Evolutionary conservation across 495 filamentous ascomycete genomes (phyloP).

Genomic region (Thermothielavioides terrestris): DNA sequence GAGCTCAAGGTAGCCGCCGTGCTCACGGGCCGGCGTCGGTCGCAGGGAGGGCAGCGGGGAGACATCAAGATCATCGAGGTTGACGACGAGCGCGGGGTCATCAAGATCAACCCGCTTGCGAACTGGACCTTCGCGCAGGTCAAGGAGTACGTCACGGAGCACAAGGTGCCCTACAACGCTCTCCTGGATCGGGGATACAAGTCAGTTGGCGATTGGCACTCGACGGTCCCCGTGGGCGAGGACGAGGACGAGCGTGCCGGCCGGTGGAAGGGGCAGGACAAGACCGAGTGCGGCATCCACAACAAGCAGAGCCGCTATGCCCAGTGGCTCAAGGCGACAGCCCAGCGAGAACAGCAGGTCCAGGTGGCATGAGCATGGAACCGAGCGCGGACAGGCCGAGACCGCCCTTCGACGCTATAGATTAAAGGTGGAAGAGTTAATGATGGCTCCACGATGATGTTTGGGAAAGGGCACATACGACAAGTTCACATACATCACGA

Average conservation of each 20-base stretch:
- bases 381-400: too few species aligned
- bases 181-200: constrained; percentile 91
- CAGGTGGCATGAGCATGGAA: neutral
- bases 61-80: constrained; percentile 83
- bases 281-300: constrained; percentile 98
- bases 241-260: constrained; percentile 96
- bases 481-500: constrained; percentile 1
- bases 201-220: constrained; percentile 96
- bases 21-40: constrained; percentile 85
- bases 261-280: constrained; percentile 87
- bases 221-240: constrained; percentile 78
- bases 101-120: constrained; percentile 98
- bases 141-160: constrained; percentile 69
- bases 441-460: constrained; percentile 3
- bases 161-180: constrained; percentile 89
- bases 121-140: constrained; percentile 94
- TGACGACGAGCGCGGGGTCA: constrained; percentile 73
- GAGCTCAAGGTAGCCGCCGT: constrained; percentile 87
- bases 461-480: neutral
- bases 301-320: constrained; percentile 91
- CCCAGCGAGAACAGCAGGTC: constrained; percentile 35
- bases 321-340: constrained; percentile 66
- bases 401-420: neutral
- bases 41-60: constrained; percentile 89
- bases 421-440: neutral